phyloP scores from a whole-genome alignment of 345 rosid genomes.

The Citrus mangshanensis region DNA sequence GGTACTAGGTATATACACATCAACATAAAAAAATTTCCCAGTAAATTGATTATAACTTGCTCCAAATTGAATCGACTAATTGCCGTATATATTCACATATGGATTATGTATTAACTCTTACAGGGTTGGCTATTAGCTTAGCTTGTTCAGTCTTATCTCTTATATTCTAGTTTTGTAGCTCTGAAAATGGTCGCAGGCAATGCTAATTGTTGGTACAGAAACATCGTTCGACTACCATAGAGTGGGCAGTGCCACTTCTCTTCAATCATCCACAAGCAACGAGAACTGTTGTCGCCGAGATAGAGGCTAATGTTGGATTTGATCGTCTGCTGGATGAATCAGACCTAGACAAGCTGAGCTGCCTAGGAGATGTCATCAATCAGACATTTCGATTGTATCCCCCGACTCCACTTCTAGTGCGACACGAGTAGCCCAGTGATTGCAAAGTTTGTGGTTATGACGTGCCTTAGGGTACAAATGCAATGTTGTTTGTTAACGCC shows the following conservation, averaged over 20 bases:
- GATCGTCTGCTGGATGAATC: slow-evolving; percentile 23
- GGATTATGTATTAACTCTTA: too few species aligned
- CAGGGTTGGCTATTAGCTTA: neutral
- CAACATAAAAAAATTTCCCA: too few species aligned
- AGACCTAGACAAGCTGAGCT: slow-evolving; percentile 17
- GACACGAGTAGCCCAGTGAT: slow-evolving; percentile 20
- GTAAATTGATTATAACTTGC: neutral
- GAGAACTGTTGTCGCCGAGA: slow-evolving; percentile 18
- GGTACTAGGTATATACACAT: neutral
- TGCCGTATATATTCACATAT: too few species aligned
- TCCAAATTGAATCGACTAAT: neutral
- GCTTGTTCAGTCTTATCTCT: neutral
- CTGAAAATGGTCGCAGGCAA: slow-evolving; percentile 8
- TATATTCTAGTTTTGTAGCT: too few species aligned
- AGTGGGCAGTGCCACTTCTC: slow-evolving; percentile 39
- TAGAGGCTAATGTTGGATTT: slow-evolving; percentile 14
- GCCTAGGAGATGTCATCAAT: slow-evolving; percentile 18
- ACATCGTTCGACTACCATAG: slow-evolving; percentile 28
- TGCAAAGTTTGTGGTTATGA: slow-evolving; percentile 23
- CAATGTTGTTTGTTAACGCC: slow-evolving; percentile 21
- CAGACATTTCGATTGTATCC: slow-evolving; percentile 25
- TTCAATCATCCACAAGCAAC: slow-evolving; percentile 30
- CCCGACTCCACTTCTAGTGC: slow-evolving; percentile 26
- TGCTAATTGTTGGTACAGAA: slow-evolving; percentile 29
- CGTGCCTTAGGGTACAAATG: slow-evolving; percentile 14